phyloP scores from a whole-genome alignment of 768 basidiomycete genomes.

The Sporobolomyces phaffii region DNA sequence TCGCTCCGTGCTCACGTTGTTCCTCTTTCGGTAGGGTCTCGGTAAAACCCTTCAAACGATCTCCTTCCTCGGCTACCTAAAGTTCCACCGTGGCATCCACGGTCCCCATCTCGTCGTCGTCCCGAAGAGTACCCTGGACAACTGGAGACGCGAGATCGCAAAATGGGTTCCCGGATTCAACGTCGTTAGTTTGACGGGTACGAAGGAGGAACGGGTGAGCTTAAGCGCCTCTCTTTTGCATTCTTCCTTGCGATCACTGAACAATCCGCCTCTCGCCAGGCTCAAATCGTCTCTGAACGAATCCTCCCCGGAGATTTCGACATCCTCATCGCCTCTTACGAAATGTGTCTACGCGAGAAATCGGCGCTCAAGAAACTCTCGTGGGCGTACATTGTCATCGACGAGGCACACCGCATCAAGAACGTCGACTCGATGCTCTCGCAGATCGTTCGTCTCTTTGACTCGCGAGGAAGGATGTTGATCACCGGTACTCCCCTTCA shows the following conservation, averaged over 20 bases:
- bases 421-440: conserved; percentile 93
- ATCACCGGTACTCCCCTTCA: conserved; percentile 93
- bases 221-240: background rate
- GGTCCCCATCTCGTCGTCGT: conserved; percentile 95
- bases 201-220: conserved; percentile 73
- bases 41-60: conserved; percentile 98
- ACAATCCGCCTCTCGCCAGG: conserved; percentile 43
- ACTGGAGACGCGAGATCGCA: conserved; percentile 89
- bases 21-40: conserved; percentile 59
- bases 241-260: background rate
- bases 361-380: conserved; percentile 85
- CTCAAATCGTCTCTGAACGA: conserved; percentile 66
- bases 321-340: conserved; percentile 92
- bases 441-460: conserved; percentile 87
- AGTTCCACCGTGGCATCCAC: conserved; percentile 64
- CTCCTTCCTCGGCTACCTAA: conserved; percentile 90
- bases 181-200: conserved; percentile 72
- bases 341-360: conserved; percentile 93
- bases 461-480: conserved; percentile 77
- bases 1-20: background rate
- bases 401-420: conserved; percentile 98
- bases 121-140: conserved; percentile 96
- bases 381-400: conserved; percentile 96
- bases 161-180: conserved; percentile 86
- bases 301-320: conserved; percentile 85